Evolutionary conservation across 306 rosid genomes (phyloP).

Genomic region (Cicer cuneatum): DNA sequence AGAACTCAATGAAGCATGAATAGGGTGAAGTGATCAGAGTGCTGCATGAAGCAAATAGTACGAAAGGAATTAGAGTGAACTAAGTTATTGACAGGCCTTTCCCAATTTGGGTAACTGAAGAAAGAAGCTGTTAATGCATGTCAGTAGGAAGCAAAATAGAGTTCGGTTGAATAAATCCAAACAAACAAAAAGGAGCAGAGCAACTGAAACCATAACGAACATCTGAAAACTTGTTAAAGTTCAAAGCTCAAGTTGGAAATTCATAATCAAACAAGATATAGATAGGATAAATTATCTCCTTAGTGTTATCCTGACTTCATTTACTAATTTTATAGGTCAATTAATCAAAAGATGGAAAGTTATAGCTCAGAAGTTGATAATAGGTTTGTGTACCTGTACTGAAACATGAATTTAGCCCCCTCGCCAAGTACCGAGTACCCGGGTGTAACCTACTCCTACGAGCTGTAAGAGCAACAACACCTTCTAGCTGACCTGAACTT

Average conservation of each 20-base stretch:
- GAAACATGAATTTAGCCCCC: slow-evolving; percentile 96
- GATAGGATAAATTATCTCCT: slow-evolving; percentile 16
- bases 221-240: slow-evolving; percentile 11
- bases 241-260: slow-evolving; percentile 31
- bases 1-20: neutral
- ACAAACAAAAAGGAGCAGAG: neutral
- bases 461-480: slow-evolving; percentile 85
- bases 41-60: slow-evolving; percentile 33
- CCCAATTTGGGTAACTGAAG: slow-evolving; percentile 2
- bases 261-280: slow-evolving; percentile 4
- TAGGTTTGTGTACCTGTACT: slow-evolving; percentile 75
- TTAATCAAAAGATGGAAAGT: slow-evolving; percentile 31
- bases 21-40: neutral
- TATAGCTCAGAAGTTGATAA: slow-evolving; percentile 26
- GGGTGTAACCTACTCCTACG: slow-evolving; percentile 99
- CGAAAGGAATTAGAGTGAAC: slow-evolving; percentile 24
- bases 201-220: slow-evolving; percentile 26
- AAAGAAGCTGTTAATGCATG: slow-evolving; percentile 3
- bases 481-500: slow-evolving; percentile 89
- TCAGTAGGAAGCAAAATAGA: slow-evolving; percentile 23
- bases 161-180: neutral
- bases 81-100: slow-evolving; percentile 24
- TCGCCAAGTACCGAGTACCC: slow-evolving; percentile 96
- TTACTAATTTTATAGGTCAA: slow-evolving; percentile 27
- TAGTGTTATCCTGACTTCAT: slow-evolving; percentile 1